Evolutionary conservation across 495 filamentous ascomycete species (phyloP).

Genomic region (Apodospora peruviana): DNA sequence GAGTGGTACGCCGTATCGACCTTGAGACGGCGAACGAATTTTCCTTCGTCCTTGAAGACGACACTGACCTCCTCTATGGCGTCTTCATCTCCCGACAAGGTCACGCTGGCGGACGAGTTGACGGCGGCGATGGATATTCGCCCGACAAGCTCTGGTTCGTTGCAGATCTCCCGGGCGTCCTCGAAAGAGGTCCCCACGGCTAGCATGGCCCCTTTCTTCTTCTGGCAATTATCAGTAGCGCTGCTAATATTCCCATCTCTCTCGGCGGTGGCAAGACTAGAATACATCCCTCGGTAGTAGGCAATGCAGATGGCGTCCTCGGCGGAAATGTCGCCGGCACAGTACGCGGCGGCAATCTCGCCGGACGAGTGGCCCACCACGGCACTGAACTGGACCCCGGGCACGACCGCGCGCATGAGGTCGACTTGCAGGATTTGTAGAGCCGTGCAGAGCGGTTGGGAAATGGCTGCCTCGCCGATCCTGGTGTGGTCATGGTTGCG

Average conservation of each 20-base stretch:
- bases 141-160: slow-evolving; percentile 18
- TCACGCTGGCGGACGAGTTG: slow-evolving; percentile 43
- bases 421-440: slow-evolving; percentile 50
- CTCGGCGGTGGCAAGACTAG: slow-evolving; percentile 21
- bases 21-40: slow-evolving; percentile 31
- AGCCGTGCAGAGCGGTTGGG: slow-evolving; percentile 42
- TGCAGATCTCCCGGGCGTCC: slow-evolving; percentile 13
- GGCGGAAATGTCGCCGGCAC: slow-evolving; percentile 36
- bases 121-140: slow-evolving; percentile 38
- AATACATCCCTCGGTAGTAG: slow-evolving; percentile 25
- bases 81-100: slow-evolving; percentile 35
- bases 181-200: slow-evolving; percentile 32
- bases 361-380: slow-evolving; percentile 60
- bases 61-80: slow-evolving; percentile 31
- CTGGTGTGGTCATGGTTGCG: slow-evolving; percentile 1
- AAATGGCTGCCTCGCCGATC: slow-evolving; percentile 26
- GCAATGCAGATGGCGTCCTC: slow-evolving; percentile 43
- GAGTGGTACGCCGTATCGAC: slow-evolving; percentile 42
- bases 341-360: slow-evolving; percentile 55
- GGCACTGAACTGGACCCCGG: slow-evolving; percentile 38
- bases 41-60: slow-evolving; percentile 19
- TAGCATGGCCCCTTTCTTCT: slow-evolving; percentile 34
- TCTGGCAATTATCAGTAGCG: too few species aligned
- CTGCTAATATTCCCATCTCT: too few species aligned
- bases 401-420: slow-evolving; percentile 41